Evolutionary conservation across 257 asterid genomes (phyloP).

Genomic region (Fraxinus americana): DNA sequence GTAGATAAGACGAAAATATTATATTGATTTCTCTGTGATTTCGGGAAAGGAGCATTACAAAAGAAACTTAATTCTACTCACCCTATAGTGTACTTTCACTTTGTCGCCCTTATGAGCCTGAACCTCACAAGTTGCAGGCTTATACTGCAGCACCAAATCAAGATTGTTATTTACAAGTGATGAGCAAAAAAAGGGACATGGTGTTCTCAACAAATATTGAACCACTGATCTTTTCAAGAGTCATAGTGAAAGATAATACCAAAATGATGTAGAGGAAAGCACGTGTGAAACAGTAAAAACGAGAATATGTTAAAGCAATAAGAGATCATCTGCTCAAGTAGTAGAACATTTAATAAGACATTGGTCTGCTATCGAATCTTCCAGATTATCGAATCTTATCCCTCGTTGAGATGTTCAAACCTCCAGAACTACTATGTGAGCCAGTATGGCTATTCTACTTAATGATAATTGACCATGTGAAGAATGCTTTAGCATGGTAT

Average conservation of each 20-base stretch:
- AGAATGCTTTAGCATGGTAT: not conserved
- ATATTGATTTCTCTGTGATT: not conserved
- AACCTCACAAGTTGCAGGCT: constrained; percentile 75
- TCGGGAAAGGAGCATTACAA: not conserved
- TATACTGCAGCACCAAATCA: constrained; percentile 59
- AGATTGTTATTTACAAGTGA: constrained; percentile 10
- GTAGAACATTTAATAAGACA: not conserved
- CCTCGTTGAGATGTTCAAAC: not conserved
- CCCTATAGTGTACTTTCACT: constrained; percentile 92
- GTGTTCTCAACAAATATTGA: not conserved
- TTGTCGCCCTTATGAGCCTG: constrained; percentile 95
- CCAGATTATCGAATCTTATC: not conserved
- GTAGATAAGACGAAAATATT: not conserved
- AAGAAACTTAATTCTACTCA: constrained; percentile 34
- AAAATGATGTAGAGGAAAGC: not conserved
- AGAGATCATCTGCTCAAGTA: not conserved
- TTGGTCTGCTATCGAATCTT: not conserved
- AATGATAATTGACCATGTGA: not conserved
- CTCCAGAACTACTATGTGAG: not conserved
- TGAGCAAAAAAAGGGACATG: not conserved
- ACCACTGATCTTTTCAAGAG: not conserved
- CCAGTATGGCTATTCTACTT: not conserved
- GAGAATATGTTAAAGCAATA: not conserved
- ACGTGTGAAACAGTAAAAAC: not conserved
- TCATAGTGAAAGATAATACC: not conserved